phyloP scores from a whole-genome alignment of 2,329 filamentous ascomycete genomes.

The Fusarium caatingaense region DNA sequence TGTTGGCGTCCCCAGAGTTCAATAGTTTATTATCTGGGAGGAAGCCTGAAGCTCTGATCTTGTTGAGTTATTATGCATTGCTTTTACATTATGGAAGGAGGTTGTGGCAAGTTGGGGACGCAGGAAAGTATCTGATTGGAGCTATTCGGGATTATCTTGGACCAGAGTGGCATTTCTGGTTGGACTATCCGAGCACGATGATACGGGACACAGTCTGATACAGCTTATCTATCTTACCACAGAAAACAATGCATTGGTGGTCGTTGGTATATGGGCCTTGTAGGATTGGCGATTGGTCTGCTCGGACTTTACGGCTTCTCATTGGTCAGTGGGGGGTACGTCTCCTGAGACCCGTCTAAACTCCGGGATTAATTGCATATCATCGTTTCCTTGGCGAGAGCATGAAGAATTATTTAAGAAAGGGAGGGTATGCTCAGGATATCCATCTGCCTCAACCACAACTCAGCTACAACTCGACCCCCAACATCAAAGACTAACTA shows the following conservation, averaged over 20 bases:
- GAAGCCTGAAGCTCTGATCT: conserved; percentile 1
- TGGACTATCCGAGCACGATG: conserved; percentile 5
- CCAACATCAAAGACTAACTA: not conserved
- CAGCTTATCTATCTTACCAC: not conserved
- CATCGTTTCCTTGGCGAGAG: no score
- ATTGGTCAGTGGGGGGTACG: not conserved
- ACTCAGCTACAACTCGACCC: not conserved
- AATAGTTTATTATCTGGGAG: not conserved
- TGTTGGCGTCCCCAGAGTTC: conserved; percentile 13
- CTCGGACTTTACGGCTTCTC: not conserved
- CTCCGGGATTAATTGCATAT: not conserved
- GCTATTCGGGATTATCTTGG: conserved; percentile 15
- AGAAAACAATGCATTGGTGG: not conserved
- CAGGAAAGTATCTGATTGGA: conserved; percentile 16
- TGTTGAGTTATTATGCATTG: conserved; percentile 26
- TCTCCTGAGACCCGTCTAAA: not conserved
- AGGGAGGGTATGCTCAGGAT: not conserved
- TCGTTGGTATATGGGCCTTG: not conserved
- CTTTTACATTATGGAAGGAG: conserved; percentile 14
- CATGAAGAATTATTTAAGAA: not conserved
- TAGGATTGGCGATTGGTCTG: not conserved
- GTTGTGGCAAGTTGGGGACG: conserved; percentile 24
- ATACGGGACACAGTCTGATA: not conserved
- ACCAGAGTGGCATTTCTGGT: conserved; percentile 23
- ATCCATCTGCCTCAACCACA: rapidly evolving